Evolutionary conservation across 1,284 basidiomycete species (phyloP).

Genomic region (Ustilago shanxiensis): DNA sequence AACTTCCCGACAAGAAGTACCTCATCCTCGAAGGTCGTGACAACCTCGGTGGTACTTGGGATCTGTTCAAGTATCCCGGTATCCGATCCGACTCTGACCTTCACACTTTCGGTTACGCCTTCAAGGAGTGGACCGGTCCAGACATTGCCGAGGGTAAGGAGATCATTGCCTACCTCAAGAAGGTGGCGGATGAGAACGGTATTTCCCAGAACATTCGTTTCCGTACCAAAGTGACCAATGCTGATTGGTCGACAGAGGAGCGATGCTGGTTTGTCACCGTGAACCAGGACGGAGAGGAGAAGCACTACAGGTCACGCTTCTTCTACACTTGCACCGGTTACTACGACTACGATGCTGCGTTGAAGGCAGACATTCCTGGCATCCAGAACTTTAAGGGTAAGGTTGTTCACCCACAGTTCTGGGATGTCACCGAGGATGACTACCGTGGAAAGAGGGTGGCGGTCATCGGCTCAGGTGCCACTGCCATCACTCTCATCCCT

Average conservation of each 20-base stretch:
- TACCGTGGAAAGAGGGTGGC: constrained; percentile 67
- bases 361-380: constrained; percentile 65
- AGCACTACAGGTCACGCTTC: constrained; percentile 50
- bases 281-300: constrained; percentile 35
- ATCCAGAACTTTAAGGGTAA: constrained; percentile 63
- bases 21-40: constrained; percentile 53
- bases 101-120: constrained; percentile 55
- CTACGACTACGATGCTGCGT: constrained; percentile 63
- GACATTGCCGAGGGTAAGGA: constrained; percentile 62
- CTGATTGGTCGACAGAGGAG: constrained; percentile 55
- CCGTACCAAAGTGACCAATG: constrained; percentile 48
- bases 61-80: constrained; percentile 62
- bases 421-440: constrained; percentile 57
- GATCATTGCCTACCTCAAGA: constrained; percentile 62
- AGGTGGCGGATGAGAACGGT: constrained; percentile 59
- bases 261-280: constrained; percentile 56
- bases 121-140: constrained; percentile 59
- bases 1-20: constrained; percentile 58
- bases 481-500: constrained; percentile 67
- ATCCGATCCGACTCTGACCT: constrained; percentile 50
- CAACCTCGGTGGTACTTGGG: constrained; percentile 65
- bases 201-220: constrained; percentile 59
- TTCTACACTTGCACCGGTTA: constrained; percentile 63
- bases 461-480: constrained; percentile 67
- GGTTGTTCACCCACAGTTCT: constrained; percentile 67